These are phyloP conservation scores for Coniferiporia weirii DNA, from an alignment of 1,284 basidiomycete species.

Conservation along the genomic window DNA sequence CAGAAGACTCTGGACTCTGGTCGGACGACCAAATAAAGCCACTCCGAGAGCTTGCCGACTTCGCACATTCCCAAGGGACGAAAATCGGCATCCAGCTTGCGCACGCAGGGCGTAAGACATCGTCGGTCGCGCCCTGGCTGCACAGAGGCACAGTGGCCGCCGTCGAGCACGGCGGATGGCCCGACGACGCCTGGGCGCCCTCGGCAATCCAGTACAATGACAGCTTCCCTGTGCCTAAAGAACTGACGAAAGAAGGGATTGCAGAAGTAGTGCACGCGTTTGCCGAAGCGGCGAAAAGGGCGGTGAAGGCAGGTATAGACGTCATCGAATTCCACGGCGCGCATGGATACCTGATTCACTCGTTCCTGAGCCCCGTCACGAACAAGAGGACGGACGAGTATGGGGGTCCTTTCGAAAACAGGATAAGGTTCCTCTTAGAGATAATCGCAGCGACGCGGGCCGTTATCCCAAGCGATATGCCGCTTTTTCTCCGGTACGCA, in stretches of 20 bases:
- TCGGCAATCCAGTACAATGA: constrained; percentile 46
- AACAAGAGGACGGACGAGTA: constrained; percentile 58
- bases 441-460: constrained; percentile 39
- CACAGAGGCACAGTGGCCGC: constrained; percentile 8
- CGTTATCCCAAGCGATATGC: constrained; percentile 36
- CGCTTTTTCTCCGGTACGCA: constrained; percentile 50
- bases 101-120: constrained; percentile 60
- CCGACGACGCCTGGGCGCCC: constrained; percentile 36
- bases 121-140: constrained; percentile 44
- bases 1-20: constrained; percentile 47
- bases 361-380: constrained; percentile 34
- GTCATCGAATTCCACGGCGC: constrained; percentile 38
- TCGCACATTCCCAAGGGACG: constrained; percentile 44
- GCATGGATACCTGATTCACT: constrained; percentile 38
- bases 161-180: constrained; percentile 42
- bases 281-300: constrained; percentile 38
- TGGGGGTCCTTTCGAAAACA: constrained; percentile 52
- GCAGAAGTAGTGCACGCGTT: constrained; percentile 42
- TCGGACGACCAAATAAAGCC: constrained; percentile 49
- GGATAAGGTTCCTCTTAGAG: constrained; percentile 44
- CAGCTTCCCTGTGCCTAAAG: constrained; percentile 47
- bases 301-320: constrained; percentile 38
- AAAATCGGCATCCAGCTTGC: constrained; percentile 57
- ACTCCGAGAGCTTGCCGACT: constrained; percentile 51
- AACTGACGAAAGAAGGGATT: constrained; percentile 44